phyloP scores from a whole-genome alignment of 2,329 filamentous ascomycete genomes.

The Penicillium sp. region DNA sequence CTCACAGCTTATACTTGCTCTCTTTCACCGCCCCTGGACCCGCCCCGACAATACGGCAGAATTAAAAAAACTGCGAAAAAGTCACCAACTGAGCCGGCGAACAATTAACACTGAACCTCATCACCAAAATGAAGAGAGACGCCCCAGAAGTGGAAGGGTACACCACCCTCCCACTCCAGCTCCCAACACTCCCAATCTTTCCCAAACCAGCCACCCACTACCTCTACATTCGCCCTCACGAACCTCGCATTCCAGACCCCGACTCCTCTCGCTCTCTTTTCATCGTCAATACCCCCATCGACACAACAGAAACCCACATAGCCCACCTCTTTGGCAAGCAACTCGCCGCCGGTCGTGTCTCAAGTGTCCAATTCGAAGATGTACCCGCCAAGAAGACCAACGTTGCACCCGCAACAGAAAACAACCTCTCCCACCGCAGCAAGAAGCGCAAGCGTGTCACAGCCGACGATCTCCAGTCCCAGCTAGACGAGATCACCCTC shows the following conservation, averaged over 20 bases:
- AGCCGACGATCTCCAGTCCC: constrained; percentile 50
- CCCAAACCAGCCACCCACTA: constrained; percentile 70
- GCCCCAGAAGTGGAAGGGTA: constrained; percentile 60
- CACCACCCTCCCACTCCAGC: constrained; percentile 65
- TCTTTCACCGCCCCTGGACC: constrained; percentile 13
- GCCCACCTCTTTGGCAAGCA: constrained; percentile 72
- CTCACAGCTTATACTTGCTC: not conserved
- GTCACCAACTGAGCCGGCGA: not conserved
- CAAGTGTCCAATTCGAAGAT: constrained; percentile 72
- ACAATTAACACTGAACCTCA: constrained; percentile 5
- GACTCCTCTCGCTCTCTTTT: constrained; percentile 81
- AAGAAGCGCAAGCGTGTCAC: constrained; percentile 59
- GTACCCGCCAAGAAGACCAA: constrained; percentile 39
- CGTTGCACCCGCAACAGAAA: constrained; percentile 20
- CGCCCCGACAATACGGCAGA: constrained; percentile 20
- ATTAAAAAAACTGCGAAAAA: constrained; percentile 24
- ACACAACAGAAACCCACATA: constrained; percentile 76
- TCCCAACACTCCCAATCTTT: constrained; percentile 65
- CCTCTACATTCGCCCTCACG: constrained; percentile 81
- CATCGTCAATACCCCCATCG: constrained; percentile 83
- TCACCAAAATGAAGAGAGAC: constrained; percentile 36
- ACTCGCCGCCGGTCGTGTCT: constrained; percentile 75
- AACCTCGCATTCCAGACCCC: constrained; percentile 72
- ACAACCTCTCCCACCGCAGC: constrained; percentile 27
- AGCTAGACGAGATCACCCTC: constrained; percentile 62